Evolutionary conservation across 2,329 filamentous ascomycete genomes (phyloP).

Genomic region (Ophiocordyceps camponoti-leonardi): DNA sequence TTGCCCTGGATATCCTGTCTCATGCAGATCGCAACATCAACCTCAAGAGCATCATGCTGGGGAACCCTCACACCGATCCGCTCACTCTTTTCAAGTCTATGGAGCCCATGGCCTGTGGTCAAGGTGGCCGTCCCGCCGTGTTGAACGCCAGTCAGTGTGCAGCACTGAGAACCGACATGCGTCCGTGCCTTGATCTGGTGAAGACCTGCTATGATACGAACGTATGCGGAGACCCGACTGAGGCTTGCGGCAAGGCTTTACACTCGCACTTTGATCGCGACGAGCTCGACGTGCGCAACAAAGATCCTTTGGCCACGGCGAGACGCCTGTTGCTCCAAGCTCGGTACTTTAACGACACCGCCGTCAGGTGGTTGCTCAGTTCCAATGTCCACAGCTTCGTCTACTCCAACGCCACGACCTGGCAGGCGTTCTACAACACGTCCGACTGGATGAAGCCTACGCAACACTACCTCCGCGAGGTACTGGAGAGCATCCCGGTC

Average conservation of each 20-base stretch:
- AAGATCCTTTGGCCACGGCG: constrained; percentile 35
- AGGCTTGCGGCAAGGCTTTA: constrained; percentile 79
- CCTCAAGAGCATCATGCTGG: constrained; percentile 85
- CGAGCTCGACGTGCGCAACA: constrained; percentile 80
- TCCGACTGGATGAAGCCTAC: constrained; percentile 98
- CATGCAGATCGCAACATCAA: constrained; percentile 97
- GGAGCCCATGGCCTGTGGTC: constrained; percentile 95
- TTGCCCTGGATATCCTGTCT: constrained; percentile 74
- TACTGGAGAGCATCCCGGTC: constrained; percentile 83
- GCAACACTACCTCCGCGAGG: constrained; percentile 69
- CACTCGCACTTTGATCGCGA: constrained; percentile 85
- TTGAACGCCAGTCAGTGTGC: constrained; percentile 60
- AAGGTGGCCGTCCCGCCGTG: constrained; percentile 82
- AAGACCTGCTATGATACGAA: constrained; percentile 79
- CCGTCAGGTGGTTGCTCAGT: constrained; percentile 74
- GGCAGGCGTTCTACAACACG: not conserved
- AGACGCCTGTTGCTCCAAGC: constrained; percentile 50
- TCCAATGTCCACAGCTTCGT: constrained; percentile 89
- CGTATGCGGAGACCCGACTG: constrained; percentile 32
- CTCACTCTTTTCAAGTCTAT: constrained; percentile 73
- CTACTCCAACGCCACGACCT: not conserved
- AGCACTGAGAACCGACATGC: constrained; percentile 80
- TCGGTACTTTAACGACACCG: constrained; percentile 66
- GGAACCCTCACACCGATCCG: constrained; percentile 88
- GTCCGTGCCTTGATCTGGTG: constrained; percentile 76